Evolutionary conservation across 225 moss, liverwort and hornwort species (phyloP).

Genomic region (Thuidium tamariscinum): DNA sequence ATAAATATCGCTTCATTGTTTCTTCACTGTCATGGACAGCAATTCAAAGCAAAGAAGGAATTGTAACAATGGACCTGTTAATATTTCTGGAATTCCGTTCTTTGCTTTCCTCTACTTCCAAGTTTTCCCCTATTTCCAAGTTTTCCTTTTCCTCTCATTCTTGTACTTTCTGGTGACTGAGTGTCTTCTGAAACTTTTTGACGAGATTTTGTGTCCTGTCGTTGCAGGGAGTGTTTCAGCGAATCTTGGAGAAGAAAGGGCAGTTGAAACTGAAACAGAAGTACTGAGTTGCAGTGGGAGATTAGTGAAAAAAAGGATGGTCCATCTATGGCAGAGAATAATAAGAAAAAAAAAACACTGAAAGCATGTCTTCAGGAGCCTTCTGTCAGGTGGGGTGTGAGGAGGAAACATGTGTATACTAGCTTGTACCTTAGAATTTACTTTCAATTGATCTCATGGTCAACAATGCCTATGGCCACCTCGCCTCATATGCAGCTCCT

Average conservation of each 20-base stretch:
- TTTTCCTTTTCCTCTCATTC: not conserved
- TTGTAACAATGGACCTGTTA: not conserved
- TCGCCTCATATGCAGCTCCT: not conserved
- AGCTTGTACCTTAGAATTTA: not conserved
- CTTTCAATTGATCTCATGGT: not conserved
- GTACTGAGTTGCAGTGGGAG: not conserved
- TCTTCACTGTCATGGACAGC: not conserved
- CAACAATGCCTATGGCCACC: not conserved
- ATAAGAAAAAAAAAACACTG: not conserved
- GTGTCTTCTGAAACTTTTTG: not conserved
- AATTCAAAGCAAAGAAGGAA: not conserved
- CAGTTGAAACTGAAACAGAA: not conserved
- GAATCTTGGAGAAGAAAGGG: not conserved
- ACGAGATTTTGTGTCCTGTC: not conserved
- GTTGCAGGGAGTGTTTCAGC: constrained; percentile 15
- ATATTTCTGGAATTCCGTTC: not conserved
- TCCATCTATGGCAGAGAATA: not conserved
- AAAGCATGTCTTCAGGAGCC: not conserved
- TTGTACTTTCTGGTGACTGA: not conserved
- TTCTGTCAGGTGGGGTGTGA: constrained; percentile 1
- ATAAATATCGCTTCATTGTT: not conserved
- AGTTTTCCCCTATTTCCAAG: not conserved
- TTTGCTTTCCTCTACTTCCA: not conserved
- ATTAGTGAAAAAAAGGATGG: not conserved
- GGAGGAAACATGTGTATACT: not conserved